Conservation (phyloP, 2,329 filamentous ascomycete species). For the Xenoacremonium recifei region DNA sequence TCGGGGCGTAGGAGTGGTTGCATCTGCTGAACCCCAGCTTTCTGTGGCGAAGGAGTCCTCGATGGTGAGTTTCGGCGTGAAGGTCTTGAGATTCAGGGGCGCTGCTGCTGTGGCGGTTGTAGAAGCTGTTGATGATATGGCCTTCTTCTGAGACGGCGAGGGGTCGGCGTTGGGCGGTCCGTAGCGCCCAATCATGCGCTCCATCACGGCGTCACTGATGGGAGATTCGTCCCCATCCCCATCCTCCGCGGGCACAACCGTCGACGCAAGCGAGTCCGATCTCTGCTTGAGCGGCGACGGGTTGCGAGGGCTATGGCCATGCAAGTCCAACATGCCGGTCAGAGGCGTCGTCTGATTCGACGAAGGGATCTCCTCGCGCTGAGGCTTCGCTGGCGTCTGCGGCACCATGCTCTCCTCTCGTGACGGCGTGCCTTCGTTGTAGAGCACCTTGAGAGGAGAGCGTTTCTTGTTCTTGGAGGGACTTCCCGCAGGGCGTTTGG, state of each 20-base stretch:
- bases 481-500: conserved; percentile 5
- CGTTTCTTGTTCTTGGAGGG: conserved; percentile 14
- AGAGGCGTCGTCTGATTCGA: conserved; percentile 28
- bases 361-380: conserved; percentile 42
- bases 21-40: conserved; percentile 27
- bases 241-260: no score
- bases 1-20: conserved; percentile 7
- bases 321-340: conserved; percentile 36
- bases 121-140: no score
- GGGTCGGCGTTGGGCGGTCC: conserved; percentile 29
- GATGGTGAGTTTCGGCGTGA: conserved; percentile 34
- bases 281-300: conserved; percentile 39
- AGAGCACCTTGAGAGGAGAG: conserved; percentile 14
- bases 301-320: conserved; percentile 33
- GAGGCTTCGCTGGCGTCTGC: conserved; percentile 38
- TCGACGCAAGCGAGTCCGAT: conserved; percentile 22
- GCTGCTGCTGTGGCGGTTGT: conserved; percentile 19
- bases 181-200: conserved; percentile 40
- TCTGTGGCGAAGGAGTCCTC: conserved; percentile 45
- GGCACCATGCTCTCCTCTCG: conserved; percentile 38
- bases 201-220: conserved; percentile 30
- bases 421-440: conserved; percentile 1
- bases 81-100: conserved; percentile 1
- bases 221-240: no score
- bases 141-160: conserved; percentile 40